These are phyloP conservation scores for Clitoria ternatea DNA, from an alignment of 306 rosid species.

Conservation along the genomic window DNA sequence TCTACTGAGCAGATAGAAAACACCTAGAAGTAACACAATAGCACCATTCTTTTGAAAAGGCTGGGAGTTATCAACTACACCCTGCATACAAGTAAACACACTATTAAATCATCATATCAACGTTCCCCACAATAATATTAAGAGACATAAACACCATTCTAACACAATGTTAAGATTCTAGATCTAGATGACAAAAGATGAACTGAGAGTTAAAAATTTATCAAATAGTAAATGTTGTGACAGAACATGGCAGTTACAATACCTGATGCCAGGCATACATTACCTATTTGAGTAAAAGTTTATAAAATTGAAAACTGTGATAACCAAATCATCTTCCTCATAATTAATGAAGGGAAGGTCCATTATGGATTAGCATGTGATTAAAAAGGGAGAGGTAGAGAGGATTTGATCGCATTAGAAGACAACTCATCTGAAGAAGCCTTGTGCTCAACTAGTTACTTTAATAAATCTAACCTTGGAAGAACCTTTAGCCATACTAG, in stretches of 20 bases:
- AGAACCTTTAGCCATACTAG: conserved; percentile 56
- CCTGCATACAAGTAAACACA: conserved; percentile 49
- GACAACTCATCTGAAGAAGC: neutral
- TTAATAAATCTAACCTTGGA: conserved; percentile 61
- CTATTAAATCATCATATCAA: conserved; percentile 4
- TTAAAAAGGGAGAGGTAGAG: neutral
- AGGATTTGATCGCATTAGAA: neutral
- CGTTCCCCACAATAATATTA: conserved; percentile 17
- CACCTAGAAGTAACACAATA: conserved; percentile 74
- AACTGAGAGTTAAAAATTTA: conserved; percentile 11
- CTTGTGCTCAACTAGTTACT: neutral
- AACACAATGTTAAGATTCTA: neutral
- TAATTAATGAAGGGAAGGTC: neutral
- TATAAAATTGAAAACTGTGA: neutral
- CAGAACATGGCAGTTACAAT: conserved; percentile 7
- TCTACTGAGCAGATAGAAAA: conserved; percentile 85
- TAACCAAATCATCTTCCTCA: neutral
- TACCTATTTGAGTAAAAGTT: neutral
- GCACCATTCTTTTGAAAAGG: conserved; percentile 97
- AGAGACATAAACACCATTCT: neutral
- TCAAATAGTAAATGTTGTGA: neutral
- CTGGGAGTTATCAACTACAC: conserved; percentile 80
- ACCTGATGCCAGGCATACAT: neutral
- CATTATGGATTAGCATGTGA: neutral
- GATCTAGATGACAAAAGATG: neutral